Percentiles rank a stretch among this genome's conserved stretches.
Evolutionary conservation across 768 basidiomycete species (phyloP).

Genomic region (Boletus rubroflammeus): DNA sequence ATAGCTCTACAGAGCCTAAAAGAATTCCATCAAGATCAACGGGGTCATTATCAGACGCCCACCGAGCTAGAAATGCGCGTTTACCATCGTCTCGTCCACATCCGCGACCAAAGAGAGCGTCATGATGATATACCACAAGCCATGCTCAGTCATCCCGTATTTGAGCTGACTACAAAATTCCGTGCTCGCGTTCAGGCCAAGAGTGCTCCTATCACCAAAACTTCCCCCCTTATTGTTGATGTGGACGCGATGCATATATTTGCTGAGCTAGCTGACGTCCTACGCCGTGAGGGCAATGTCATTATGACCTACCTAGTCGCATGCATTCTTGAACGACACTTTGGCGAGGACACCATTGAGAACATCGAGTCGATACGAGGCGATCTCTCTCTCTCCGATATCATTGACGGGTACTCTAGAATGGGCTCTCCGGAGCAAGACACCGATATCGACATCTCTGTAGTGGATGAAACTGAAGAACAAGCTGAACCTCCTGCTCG

Average conservation of each 20-base stretch:
- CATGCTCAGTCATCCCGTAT: slow-evolving; percentile 69
- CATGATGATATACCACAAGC: slow-evolving; percentile 66
- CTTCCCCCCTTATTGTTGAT: slow-evolving; percentile 60
- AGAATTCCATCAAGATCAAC: slow-evolving; percentile 88
- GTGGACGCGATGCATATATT: slow-evolving; percentile 63
- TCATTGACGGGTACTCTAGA: slow-evolving; percentile 61
- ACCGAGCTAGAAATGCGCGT: slow-evolving; percentile 95
- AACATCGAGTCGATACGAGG: slow-evolving; percentile 67
- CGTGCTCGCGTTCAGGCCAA: slow-evolving; percentile 75
- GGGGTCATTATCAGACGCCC: slow-evolving; percentile 60
- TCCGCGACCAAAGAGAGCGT: slow-evolving; percentile 78
- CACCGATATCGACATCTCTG: slow-evolving; percentile 25
- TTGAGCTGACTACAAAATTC: slow-evolving; percentile 79
- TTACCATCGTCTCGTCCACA: slow-evolving; percentile 89
- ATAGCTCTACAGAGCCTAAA: slow-evolving; percentile 90
- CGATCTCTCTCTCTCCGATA: slow-evolving; percentile 51
- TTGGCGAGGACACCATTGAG: slow-evolving; percentile 76
- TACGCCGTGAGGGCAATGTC: slow-evolving; percentile 60
- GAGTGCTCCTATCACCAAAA: slow-evolving; percentile 72
- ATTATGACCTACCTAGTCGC: slow-evolving; percentile 86
- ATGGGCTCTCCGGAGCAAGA: slow-evolving; percentile 24
- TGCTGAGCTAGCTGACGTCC: slow-evolving; percentile 53
- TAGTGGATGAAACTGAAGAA: slow-evolving; percentile 21
- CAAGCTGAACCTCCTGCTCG: slow-evolving; percentile 4
- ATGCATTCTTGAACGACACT: slow-evolving; percentile 83